Evolutionary conservation across 1,284 basidiomycete genomes (phyloP), one percentile per base, ranked within the genome.

Genomic region (Rhodotorula glutinis): DNA sequence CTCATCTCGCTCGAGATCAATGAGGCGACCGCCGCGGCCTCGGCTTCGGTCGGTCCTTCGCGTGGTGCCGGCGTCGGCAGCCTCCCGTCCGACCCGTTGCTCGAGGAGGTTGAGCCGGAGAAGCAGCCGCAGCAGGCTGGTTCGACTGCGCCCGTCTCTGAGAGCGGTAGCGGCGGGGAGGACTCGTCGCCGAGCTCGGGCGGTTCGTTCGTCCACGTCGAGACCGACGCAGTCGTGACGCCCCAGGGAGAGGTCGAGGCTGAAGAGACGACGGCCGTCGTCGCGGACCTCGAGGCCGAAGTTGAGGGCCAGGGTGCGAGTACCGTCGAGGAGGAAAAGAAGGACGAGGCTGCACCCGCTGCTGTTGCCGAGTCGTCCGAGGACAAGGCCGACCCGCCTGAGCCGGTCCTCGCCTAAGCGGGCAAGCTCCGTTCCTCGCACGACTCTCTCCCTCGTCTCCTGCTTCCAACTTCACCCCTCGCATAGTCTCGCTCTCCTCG

Each of bases 1-100:
- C 82, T 96, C 79, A 89, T 89, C 74, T 88, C 88, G 74, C 80
- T 91, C 81, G 91, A 94, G 82, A 91, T 93, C 82, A 54, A 62
- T 52, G 55, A 40, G 16, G 91, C 89, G 55, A 38, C 58, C 7
- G 33, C 63, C 3, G 49, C 61, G n/a, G 51, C 53, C n/a, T 33
- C 57, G 43, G n/a, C 21, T 27, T 47, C 54, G 40, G 29, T 10
- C n/a, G n/a, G 38, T 13, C 40, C 53, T 33, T 41, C 38, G 38
- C 16, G 33, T 17, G 49, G 19, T 11, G 47, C 23, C 23, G 47
- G 49, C 49, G 49, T n/a, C 7, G 49, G 49, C 16, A 51, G 49
- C 25, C 49, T 51, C 33, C 25, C 19, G 38, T 30, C 46, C 23
- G 62, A 63, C 10, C 68, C 68, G 30, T 43, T 70, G 40, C 44